Base-by-base conservation (phyloP, 164 flowering plant genomes). In the Chimonanthus praecox region DNA sequence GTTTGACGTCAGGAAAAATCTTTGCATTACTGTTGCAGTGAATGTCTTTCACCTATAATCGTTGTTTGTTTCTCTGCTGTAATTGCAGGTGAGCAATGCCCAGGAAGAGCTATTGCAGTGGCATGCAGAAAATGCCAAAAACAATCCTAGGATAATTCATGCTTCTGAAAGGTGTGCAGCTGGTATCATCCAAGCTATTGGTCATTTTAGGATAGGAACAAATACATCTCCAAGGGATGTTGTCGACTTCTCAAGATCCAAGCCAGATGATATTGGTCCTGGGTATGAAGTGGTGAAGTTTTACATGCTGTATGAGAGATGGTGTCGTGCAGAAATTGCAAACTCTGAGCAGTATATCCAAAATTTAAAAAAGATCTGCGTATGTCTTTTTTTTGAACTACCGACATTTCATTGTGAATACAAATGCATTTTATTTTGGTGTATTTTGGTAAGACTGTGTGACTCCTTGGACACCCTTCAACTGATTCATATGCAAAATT, bases 121-220 rank as follows among this genome's bases (percentile, higher is more conserved):
- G 98, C 82, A 89, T 76, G 87, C 84, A 72, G 80, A 82, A 73
- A 88, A 91, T 87, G 96, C 96, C 10, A 91, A 89, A 74, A 51
- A 77, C 71, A 91, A 92, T 70, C 87, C 92, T 11, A 88, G 87
- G 9, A 79, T 92, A 82, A 80, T 88, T 69, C 98, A 91, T 83
- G 92, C 98, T 13, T 75, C 84, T 62, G 89, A 90, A 83, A 88
- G 90, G 81, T 91, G 98, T 86, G 96, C 98, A 18, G 85, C 86
- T 63, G 98, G 92, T 63, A 92, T 92, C 43, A 87, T 92, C 9
- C 81, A 92, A 78, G 96, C 98, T 69, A 89, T 92, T 80, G 91
- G 92, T 67, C 94, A 89, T 80, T 92, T 92, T 74, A 77, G 68
- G 50, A 83, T 92, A 0, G 94, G 96, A 71, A 84, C 87, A 70